Evolutionary conservation across 768 basidiomycete species (phyloP).

Genomic region (Collybia mongolica): DNA sequence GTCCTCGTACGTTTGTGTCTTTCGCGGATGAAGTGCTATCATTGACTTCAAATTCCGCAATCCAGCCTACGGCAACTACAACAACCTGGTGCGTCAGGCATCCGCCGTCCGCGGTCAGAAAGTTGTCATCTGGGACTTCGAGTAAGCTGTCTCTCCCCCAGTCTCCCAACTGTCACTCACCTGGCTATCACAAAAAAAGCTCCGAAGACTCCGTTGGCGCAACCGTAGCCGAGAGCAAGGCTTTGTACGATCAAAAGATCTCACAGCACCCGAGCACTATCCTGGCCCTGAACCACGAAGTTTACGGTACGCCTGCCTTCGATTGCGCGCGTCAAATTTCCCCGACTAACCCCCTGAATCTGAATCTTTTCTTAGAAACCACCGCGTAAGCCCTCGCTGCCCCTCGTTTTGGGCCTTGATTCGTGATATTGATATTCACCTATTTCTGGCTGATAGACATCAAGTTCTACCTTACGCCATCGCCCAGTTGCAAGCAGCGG

Average conservation of each 20-base stretch:
- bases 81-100: slow-evolving; percentile 42
- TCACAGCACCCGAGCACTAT: slow-evolving; percentile 30
- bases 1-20: slow-evolving; percentile 15
- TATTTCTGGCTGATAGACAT: no score
- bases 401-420: background rate
- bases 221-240: slow-evolving; percentile 28
- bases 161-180: background rate
- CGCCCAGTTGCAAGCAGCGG: slow-evolving; percentile 28
- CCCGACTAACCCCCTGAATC: background rate
- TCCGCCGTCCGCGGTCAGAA: slow-evolving; percentile 32
- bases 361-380: background rate
- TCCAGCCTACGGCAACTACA: slow-evolving; percentile 38
- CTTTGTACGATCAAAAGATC: slow-evolving; percentile 25
- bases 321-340: background rate
- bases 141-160: slow-evolving; percentile 7
- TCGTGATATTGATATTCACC: no score
- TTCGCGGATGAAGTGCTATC: no score
- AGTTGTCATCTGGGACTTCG: slow-evolving; percentile 35
- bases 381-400: background rate
- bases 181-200: slow-evolving; percentile 20
- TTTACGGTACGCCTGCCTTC: slow-evolving; percentile 22
- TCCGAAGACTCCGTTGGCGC: slow-evolving; percentile 38
- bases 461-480: slow-evolving; percentile 35
- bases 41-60: background rate
- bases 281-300: slow-evolving; percentile 43